A percentile compares a stretch with the other conserved stretches of the same genome.
Conservation (phyloP, 1,284 basidiomycete species). For the Pulveroboletus sp. region DNA sequence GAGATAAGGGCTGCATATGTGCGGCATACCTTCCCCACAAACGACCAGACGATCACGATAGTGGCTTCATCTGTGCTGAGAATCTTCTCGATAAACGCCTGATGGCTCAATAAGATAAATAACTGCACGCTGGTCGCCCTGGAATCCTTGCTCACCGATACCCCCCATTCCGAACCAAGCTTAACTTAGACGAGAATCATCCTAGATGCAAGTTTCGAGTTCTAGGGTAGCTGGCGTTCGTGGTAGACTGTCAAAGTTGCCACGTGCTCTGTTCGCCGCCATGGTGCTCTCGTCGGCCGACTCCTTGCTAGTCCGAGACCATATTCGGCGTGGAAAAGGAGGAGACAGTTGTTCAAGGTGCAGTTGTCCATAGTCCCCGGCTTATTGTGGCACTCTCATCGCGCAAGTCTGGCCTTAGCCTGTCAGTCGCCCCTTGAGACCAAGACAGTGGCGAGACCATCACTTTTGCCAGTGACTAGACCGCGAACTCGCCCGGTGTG, state of each 20-base stretch:
- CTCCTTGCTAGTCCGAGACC: too few species aligned
- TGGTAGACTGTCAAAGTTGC: too few species aligned
- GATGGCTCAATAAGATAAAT: conserved; percentile 7
- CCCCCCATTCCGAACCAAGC: conserved; percentile 74
- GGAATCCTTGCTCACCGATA: conserved; percentile 45
- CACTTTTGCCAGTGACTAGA: too few species aligned
- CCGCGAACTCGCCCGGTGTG: not conserved
- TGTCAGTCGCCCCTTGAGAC: too few species aligned
- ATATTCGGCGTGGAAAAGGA: not conserved
- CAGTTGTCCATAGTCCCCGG: not conserved
- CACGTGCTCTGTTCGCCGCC: not conserved
- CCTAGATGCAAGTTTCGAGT: not conserved
- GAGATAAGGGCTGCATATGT: conserved; percentile 4
- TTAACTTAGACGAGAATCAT: conserved; percentile 50
- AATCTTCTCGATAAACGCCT: conserved; percentile 70
- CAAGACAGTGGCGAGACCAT: not conserved
- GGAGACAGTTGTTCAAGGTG: not conserved
- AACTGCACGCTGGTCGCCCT: not conserved
- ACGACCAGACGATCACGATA: conserved; percentile 59
- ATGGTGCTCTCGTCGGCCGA: not conserved
- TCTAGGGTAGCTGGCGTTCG: not conserved
- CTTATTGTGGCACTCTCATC: not conserved
- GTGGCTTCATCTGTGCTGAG: conserved; percentile 52
- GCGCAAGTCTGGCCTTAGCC: too few species aligned
- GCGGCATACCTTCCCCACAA: conserved; percentile 55